Percentiles rank a stretch among this genome's conserved stretches.
These are phyloP conservation scores for Ustilago esculenta DNA, from an alignment of 1,284 basidiomycete species.

Conservation along the genomic window DNA sequence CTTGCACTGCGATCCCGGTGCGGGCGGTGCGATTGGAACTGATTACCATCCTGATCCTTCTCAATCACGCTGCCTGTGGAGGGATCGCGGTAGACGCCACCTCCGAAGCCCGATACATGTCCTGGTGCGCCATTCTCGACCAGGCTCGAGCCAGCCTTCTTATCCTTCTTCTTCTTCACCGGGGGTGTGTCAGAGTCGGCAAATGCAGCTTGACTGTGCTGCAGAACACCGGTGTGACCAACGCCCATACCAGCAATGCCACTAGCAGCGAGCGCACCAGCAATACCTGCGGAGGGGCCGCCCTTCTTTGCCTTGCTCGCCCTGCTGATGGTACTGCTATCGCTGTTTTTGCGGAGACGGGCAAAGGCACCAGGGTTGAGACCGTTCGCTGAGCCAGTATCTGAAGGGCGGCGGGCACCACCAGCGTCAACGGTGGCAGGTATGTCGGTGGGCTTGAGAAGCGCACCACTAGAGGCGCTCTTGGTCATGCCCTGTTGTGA, in stretches of 20 bases:
- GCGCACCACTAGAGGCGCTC: constrained; percentile 34
- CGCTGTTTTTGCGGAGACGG: constrained; percentile 51
- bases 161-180: constrained; percentile 25
- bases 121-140: constrained; percentile 5
- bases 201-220: constrained; percentile 30
- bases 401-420: constrained; percentile 37
- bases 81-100: constrained; percentile 55
- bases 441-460: constrained; percentile 31
- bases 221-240: constrained; percentile 36
- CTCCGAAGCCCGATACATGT: constrained; percentile 32
- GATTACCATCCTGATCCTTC: constrained; percentile 39
- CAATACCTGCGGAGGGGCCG: constrained; percentile 47
- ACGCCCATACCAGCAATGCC: constrained; percentile 57
- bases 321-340: constrained; percentile 35
- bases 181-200: constrained; percentile 14
- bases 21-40: constrained; percentile 11
- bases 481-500: constrained; percentile 24
- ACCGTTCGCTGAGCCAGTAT: constrained; percentile 21
- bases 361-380: constrained; percentile 23
- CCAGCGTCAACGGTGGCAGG: constrained; percentile 8
- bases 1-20: constrained; percentile 31
- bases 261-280: constrained; percentile 57
- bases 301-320: constrained; percentile 21
- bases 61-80: constrained; percentile 48
- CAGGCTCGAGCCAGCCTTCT: constrained; percentile 1